Conservation (phyloP, 176 grass and related monocot genomes). For the Elaeis guineensis region DNA sequence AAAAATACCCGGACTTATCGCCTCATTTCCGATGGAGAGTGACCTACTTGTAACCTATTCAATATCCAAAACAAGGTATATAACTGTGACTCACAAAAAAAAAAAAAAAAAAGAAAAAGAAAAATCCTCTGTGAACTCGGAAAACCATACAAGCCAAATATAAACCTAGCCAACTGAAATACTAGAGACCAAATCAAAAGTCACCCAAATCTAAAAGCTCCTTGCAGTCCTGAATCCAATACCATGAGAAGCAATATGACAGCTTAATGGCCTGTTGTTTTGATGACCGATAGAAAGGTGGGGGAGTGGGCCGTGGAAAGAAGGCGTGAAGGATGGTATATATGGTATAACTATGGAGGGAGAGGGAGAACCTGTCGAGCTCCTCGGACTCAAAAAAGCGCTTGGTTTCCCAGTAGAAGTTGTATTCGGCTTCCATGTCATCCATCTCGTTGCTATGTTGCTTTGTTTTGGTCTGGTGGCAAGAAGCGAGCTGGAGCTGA, state of each 20-base stretch:
- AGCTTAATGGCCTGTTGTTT: too few relatives aligned
- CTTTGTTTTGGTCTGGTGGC: neutral
- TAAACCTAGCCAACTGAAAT: neutral
- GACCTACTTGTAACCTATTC: too few relatives aligned
- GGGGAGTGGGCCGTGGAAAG: neutral
- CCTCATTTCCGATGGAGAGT: too few relatives aligned
- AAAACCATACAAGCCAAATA: neutral
- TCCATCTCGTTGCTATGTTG: neutral
- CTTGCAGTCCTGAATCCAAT: too few relatives aligned
- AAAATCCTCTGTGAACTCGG: neutral
- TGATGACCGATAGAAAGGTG: neutral
- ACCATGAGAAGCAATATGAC: too few relatives aligned
- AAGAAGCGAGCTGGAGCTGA: neutral
- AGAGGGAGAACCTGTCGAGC: conserved; percentile 3
- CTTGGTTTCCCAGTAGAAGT: conserved; percentile 19
- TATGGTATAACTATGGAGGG: neutral
- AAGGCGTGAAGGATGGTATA: too few relatives aligned
- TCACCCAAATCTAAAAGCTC: too few relatives aligned
- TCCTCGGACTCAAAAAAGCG: conserved; percentile 3
- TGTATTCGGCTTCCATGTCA: conserved; percentile 12
- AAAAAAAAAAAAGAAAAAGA: too few relatives aligned
- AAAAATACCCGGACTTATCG: too few relatives aligned
- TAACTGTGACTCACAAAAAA: too few relatives aligned
- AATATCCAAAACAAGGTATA: too few relatives aligned
- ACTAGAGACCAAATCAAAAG: too few relatives aligned